These are phyloP conservation scores for Spongospora subterranea DNA, from an alignment of 208 protist species.

Conservation along the genomic window DNA sequence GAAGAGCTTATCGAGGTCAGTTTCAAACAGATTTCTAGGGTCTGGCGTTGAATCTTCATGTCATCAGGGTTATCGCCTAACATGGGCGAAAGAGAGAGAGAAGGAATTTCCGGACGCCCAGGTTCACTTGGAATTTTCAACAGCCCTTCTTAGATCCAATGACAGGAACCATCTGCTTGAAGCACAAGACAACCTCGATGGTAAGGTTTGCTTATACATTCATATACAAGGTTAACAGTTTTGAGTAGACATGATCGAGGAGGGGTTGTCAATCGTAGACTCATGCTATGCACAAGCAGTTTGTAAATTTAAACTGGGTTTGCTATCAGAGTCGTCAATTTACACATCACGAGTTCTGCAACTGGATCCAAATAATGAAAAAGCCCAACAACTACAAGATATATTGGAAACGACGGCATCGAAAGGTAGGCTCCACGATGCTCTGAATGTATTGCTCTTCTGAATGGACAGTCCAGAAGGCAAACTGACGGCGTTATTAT, in stretches of 20 bases:
- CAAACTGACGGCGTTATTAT: neutral
- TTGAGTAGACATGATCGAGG: conserved; percentile 43
- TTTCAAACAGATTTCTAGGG: neutral
- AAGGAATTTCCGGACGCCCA: neutral
- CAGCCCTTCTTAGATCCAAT: neutral
- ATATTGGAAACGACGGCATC: conserved; percentile 19
- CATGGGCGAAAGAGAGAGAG: neutral
- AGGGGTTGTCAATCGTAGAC: conserved; percentile 16
- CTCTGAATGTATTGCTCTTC: neutral
- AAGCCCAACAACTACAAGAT: neutral
- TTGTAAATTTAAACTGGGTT: conserved; percentile 52
- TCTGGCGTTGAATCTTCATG: neutral
- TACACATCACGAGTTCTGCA: conserved; percentile 21
- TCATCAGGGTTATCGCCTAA: neutral
- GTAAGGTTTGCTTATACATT: neutral
- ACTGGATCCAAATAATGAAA: conserved; percentile 13
- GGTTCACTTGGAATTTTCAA: neutral
- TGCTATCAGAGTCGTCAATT: neutral
- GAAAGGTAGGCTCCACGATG: neutral
- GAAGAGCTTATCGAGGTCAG: neutral
- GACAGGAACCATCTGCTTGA: neutral
- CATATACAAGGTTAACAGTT: neutral
- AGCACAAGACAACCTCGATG: conserved; percentile 45
- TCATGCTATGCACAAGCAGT: conserved; percentile 42
- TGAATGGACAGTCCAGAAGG: neutral